Percentiles rank a stretch among this genome's conserved stretches.
These are phyloP conservation scores for Rubia peregrina DNA, from an alignment of 305 asterid species.

Conservation along the genomic window DNA sequence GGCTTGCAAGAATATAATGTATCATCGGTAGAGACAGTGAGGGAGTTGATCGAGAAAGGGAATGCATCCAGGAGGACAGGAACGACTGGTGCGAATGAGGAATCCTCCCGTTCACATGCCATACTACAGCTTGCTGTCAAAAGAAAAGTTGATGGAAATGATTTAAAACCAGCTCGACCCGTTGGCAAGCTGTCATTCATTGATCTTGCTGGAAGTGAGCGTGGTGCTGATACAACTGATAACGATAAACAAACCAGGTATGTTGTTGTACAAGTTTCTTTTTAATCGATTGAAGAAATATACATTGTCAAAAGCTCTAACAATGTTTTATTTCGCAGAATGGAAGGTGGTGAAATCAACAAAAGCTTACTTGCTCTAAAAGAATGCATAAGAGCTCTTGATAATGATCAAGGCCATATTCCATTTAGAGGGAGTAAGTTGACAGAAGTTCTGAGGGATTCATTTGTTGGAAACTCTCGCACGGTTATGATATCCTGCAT, in stretches of 20 bases:
- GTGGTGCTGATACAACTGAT: conserved; percentile 38
- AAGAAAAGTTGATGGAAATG: conserved; percentile 25
- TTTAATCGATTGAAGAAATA: not conserved
- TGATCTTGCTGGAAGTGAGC: conserved; percentile 42
- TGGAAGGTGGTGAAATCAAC: conserved; percentile 98
- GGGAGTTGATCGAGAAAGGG: conserved; percentile 33
- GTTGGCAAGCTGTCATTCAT: conserved; percentile 36
- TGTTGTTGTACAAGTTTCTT: not conserved
- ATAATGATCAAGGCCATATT: conserved; percentile 93
- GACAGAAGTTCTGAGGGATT: conserved; percentile 94
- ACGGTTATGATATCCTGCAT: conserved; percentile 97
- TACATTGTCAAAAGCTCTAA: conserved; percentile 2
- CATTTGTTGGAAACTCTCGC: conserved; percentile 93
- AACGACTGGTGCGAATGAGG: conserved; percentile 35
- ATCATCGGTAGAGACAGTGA: conserved; percentile 25
- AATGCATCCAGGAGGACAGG: conserved; percentile 37
- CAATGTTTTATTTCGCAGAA: conserved; percentile 36
- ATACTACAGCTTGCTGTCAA: conserved; percentile 35
- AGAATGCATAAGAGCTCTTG: conserved; percentile 98
- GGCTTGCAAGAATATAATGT: conserved; percentile 34
- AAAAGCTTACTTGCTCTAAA: conserved; percentile 95
- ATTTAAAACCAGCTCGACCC: conserved; percentile 30
- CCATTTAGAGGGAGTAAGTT: conserved; percentile 99
- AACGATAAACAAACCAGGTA: conserved; percentile 37
- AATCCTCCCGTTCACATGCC: conserved; percentile 40